Evolutionary conservation across 495 filamentous ascomycete genomes (phyloP), one percentile per base, ranked within the genome.

Genomic region (Daldinia caldariorum): DNA sequence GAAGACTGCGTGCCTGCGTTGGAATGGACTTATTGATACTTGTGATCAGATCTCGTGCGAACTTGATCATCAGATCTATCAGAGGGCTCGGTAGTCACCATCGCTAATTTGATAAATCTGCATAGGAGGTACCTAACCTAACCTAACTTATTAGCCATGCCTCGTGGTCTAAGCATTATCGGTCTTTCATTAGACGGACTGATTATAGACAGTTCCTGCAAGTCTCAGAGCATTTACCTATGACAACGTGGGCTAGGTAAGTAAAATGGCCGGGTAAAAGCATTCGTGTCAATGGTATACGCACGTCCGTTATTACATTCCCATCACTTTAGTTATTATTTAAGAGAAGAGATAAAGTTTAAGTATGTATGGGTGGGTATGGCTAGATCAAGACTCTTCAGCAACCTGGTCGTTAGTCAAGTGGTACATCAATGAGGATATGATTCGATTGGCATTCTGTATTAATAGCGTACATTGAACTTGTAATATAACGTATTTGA

Each of bases 401-500:
- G 18, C 43, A 47, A 22, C 18, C 18, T 7, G 12, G 20, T 53
- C 31, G n/a, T 8, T 31, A 9, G 29, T n/a, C 14, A 53, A 53
- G 13, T 0, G 26, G 6, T 53, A 16, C 16, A 32, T 53, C n/a
- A 16, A 32, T 16, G 14, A 7, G 13, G 22, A 53, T 20, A 10
- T 14, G 4, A 20, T 53, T 32, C 49, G 6, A 31, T 32, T 53
- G 26, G 14, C 5, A 13, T 31, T 32, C 22, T 53, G n/a, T 53
- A 53, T 32, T 53, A 53, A 53, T 53, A 53, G 10, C 26, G n/a
- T 32, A 32, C 49, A 32, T 61, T 9, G 2, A 43, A 22, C 34
- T 38, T 5, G 58, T 34, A 45, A 38, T 31, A 7, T 35, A n/a
- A n/a, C n/a, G 6, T 7, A 7, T 35, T 35, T 5, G 34, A 35